phyloP scores from a whole-genome alignment of 257 asterid genomes.

The Sherardia arvensis region DNA sequence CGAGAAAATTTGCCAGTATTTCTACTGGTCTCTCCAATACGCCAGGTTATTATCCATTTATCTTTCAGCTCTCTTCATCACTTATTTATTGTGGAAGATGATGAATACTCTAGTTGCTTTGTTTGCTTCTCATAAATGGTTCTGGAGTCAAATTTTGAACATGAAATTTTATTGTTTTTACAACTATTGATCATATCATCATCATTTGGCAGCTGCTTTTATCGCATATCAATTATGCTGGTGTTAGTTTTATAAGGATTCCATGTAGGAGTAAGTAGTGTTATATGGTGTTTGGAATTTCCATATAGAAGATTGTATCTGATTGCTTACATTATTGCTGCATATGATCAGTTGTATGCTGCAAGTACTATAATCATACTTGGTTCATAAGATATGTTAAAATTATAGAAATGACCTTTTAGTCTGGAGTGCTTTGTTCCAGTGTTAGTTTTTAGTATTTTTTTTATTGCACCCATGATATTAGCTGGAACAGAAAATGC shows the following conservation, averaged over 20 bases:
- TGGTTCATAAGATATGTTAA: neutral
- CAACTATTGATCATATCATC: too few species aligned
- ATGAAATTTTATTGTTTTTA: too few species aligned
- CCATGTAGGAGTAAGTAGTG: too few species aligned
- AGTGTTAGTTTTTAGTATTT: neutral
- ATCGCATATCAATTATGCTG: too few species aligned
- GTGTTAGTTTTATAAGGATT: too few species aligned
- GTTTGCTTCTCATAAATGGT: neutral
- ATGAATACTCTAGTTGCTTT: neutral
- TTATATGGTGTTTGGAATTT: neutral
- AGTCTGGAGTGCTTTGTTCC: neutral
- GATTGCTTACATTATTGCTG: neutral
- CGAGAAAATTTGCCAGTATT: constrained; percentile 95
- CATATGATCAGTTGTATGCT: neutral
- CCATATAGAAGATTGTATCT: neutral
- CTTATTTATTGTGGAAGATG: neutral
- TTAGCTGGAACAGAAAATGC: neutral
- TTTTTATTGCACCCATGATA: neutral
- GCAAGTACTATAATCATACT: too few species aligned
- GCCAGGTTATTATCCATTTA: constrained; percentile 49
- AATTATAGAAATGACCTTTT: neutral
- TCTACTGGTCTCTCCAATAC: constrained; percentile 95
- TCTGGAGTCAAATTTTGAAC: neutral
- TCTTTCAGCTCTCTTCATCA: neutral
- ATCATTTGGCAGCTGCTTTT: neutral